Conservation (phyloP, 2,329 filamentous ascomycete genomes). For the Pyricularia sp. region DNA sequence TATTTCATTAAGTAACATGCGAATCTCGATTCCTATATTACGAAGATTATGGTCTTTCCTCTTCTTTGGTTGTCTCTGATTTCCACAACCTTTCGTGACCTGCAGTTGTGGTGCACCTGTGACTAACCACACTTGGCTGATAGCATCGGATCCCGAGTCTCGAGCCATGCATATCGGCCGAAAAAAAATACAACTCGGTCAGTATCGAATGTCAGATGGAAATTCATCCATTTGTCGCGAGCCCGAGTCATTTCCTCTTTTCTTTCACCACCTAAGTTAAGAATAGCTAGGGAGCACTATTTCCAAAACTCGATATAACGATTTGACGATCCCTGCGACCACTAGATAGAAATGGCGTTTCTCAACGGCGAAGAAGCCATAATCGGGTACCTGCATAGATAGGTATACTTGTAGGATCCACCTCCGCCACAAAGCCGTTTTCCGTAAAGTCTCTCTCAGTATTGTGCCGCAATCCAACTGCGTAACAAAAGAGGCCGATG, state of each 20-base stretch:
- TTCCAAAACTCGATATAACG: background rate
- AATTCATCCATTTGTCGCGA: background rate
- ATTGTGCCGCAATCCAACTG: background rate
- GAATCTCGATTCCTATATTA: background rate
- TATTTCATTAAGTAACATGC: background rate
- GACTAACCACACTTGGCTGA: background rate
- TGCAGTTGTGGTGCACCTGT: background rate
- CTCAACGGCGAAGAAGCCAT: background rate
- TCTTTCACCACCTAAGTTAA: background rate
- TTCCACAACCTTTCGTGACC: background rate
- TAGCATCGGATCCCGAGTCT: background rate
- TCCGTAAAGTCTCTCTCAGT: background rate
- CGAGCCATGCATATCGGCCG: background rate
- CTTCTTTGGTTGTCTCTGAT: background rate
- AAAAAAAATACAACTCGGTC: background rate
- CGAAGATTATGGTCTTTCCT: background rate
- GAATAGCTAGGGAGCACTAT: background rate
- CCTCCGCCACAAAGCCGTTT: background rate
- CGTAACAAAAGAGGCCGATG: background rate
- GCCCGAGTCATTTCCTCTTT: background rate
- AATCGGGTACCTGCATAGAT: background rate
- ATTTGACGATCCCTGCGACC: background rate
- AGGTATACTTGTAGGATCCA: background rate
- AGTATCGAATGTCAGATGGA: background rate
- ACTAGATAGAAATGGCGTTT: background rate